Percentiles rank a stretch among this genome's conserved stretches.
Evolutionary conservation across 768 basidiomycete genomes (phyloP).

Genomic region (Suillus lakei): DNA sequence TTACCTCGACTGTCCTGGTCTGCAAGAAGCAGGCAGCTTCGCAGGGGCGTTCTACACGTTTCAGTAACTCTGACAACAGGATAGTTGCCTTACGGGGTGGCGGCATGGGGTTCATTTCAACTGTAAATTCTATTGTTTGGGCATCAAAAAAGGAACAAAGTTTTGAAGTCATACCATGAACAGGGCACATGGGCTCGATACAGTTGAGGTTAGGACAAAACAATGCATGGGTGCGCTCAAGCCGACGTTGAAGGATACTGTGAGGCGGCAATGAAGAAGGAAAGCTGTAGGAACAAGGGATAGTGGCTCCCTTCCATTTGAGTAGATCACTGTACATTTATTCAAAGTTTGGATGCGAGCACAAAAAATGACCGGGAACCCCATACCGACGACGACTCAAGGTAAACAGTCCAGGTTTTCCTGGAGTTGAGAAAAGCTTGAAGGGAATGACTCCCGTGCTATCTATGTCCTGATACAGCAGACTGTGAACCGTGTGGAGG

Average conservation of each 20-base stretch:
- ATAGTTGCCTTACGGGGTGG: constrained; percentile 3
- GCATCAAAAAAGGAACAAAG: constrained; percentile 16
- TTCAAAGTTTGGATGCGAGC: constrained; percentile 10
- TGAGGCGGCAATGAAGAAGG: constrained; percentile 5
- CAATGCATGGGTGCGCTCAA: constrained; percentile 41
- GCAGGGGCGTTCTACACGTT: constrained; percentile 26
- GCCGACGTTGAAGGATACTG: constrained; percentile 28
- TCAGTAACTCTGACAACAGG: constrained; percentile 6
- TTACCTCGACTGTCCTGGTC: constrained; percentile 18
- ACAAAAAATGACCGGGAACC: constrained; percentile 35
- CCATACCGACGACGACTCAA: constrained; percentile 26
- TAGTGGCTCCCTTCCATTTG: constrained; percentile 29
- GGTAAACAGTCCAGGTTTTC: constrained; percentile 33
- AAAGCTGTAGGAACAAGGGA: constrained; percentile 24
- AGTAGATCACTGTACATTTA: constrained; percentile 36
- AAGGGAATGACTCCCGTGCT: constrained; percentile 50
- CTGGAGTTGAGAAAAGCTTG: constrained; percentile 32
- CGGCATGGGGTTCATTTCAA: constrained; percentile 26
- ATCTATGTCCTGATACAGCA: constrained; percentile 54
- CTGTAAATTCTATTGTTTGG: constrained; percentile 17
- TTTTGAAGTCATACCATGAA: constrained; percentile 46
- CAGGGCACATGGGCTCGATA: constrained; percentile 50
- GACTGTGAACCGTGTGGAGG: constrained; percentile 40
- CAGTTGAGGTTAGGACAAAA: constrained; percentile 63
- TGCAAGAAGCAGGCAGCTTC: constrained; percentile 33